Base-by-base conservation (phyloP, 352 stramenopile genomes). In the Globisporangium acanthophoron region DNA sequence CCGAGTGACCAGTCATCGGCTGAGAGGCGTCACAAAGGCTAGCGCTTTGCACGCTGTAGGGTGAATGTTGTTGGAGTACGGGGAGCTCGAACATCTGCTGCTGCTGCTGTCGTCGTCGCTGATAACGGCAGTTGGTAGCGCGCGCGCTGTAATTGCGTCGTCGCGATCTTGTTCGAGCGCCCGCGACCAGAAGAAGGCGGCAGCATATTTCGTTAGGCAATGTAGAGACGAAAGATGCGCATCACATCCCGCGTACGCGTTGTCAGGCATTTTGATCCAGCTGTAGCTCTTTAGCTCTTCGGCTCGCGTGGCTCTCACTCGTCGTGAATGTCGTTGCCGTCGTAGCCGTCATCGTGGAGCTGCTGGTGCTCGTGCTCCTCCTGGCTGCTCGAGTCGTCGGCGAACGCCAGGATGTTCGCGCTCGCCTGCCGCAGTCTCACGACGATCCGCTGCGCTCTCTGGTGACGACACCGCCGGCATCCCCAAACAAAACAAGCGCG, bases 351-450 rank as follows among this genome's bases (percentile, higher is more conserved):
- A 20, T 50, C 20, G 21, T 3, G 16, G 9, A 41, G 18, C 55
- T 64, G 45, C 6, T 46, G 53, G 16, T 52, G 45, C 21, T 56
- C 49, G 21, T 63, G 43, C 13, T 66, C 51, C 45, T 69, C 51
- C 45, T 69, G 62, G 18, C 53, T 60, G 9, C 61, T 66, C 40
- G 64, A 48, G 13, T 49, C 31, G 11, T 82, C 71, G 5, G 65
- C 50, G 62, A 86, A 86, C 3, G 73, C 75, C 13, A 86, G 62
- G 29, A 86, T 86, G 27, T 75, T 81, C 6, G 76, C 79, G 39
- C 76, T 82, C 21, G 76, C 76, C 50, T 80, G 80, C 33, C 80
- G 71, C 35, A 86, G 53, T 6, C 73, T 65, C 20, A 53, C 55
- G 11, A 66, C 63, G 16, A 86, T 83, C 21, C 57, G 65, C 33